phyloP scores from a whole-genome alignment of 441 rosid genomes.

The Melastoma candidum region DNA sequence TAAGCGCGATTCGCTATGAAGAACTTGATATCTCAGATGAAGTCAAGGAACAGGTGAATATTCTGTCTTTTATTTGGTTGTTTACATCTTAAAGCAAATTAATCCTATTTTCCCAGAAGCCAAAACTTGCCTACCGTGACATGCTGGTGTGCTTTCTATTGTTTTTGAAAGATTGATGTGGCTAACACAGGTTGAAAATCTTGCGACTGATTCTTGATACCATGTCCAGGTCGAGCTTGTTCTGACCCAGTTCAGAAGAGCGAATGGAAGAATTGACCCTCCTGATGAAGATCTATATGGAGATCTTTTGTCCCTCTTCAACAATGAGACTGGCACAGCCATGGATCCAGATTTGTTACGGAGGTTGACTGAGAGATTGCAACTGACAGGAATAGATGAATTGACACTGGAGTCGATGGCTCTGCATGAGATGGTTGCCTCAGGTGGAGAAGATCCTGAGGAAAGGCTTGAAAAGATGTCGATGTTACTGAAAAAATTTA shows the following conservation, averaged over 20 bases:
- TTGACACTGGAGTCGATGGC: conserved; percentile 51
- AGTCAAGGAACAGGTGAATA: conserved; percentile 50
- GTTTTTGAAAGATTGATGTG: too few relatives aligned
- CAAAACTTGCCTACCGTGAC: too few relatives aligned
- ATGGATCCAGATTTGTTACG: conserved; percentile 58
- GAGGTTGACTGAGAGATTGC: conserved; percentile 63
- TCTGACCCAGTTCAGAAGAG: conserved; percentile 39
- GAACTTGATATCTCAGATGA: conserved; percentile 52
- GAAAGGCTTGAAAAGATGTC: conserved; percentile 45
- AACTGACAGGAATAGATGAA: conserved; percentile 40
- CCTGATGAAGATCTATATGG: conserved; percentile 79
- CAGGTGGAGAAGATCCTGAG: conserved; percentile 23
- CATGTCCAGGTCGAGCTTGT: conserved; percentile 43
- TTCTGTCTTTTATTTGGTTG: too few relatives aligned
- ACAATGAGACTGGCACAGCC: conserved; percentile 23
- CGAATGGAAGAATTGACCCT: conserved; percentile 58
- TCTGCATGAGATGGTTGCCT: conserved; percentile 30
- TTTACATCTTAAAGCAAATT: too few relatives aligned
- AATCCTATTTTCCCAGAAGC: too few relatives aligned
- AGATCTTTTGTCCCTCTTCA: conserved; percentile 57
- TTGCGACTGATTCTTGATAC: not conserved
- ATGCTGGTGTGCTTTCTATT: too few relatives aligned
- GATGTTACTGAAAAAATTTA: conserved; percentile 52
- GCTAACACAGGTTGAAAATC: conserved; percentile 1
- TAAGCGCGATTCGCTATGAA: conserved; percentile 36